phyloP scores from a whole-genome alignment of 1,284 basidiomycete species.

The Quambalaria eucalypti region DNA sequence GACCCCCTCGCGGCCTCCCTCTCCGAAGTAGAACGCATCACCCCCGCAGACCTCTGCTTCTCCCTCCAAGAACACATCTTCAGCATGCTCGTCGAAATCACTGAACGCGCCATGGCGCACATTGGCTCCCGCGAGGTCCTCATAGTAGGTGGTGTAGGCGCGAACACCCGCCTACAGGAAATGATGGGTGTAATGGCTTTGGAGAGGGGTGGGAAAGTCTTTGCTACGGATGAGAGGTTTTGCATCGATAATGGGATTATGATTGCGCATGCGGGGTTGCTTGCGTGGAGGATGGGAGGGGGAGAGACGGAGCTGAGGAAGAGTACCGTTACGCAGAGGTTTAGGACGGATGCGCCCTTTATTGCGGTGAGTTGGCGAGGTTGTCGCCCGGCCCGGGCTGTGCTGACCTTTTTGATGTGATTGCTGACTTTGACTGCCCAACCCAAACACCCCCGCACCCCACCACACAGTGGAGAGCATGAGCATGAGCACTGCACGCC shows the following conservation, averaged over 20 bases:
- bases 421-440: no score
- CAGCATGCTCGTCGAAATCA: conserved; percentile 98
- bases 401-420: no score
- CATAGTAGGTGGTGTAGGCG: conserved; percentile 91
- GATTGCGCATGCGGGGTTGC: conserved; percentile 95
- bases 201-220: conserved; percentile 80
- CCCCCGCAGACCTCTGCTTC: conserved; percentile 88
- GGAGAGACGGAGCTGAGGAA: conserved; percentile 32
- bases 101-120: conserved; percentile 97
- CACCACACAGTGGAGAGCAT: background rate
- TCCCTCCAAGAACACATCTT: conserved; percentile 95
- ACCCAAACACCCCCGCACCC: no score
- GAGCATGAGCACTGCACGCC: no score
- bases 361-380: conserved; percentile 24
- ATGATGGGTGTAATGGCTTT: conserved; percentile 98
- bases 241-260: conserved; percentile 99
- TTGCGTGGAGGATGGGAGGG: conserved; percentile 88
- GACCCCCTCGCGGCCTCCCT: background rate
- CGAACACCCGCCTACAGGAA: conserved; percentile 78
- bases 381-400: no score
- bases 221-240: conserved; percentile 96
- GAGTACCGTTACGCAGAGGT: conserved; percentile 42
- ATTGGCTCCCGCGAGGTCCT: conserved; percentile 91
- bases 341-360: conserved; percentile 39
- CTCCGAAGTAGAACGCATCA: conserved; percentile 59